Evolutionary conservation across 768 basidiomycete species (phyloP).

Genomic region (Flagelloscypha sp.): DNA sequence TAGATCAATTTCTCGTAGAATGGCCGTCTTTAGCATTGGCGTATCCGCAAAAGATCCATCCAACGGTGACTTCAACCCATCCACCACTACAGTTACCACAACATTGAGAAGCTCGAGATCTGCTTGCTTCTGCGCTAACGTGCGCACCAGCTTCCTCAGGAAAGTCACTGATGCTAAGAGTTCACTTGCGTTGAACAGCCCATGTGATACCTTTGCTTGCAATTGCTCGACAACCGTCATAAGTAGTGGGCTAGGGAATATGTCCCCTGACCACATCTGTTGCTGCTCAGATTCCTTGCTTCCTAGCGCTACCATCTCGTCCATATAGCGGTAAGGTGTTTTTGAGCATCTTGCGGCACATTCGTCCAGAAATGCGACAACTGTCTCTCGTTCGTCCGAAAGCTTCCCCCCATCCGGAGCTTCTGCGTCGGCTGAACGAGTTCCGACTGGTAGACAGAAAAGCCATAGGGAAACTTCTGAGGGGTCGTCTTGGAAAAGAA

Average conservation of each 20-base stretch:
- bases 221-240: slow-evolving; percentile 78
- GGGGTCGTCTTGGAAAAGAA: slow-evolving; percentile 73
- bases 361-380: slow-evolving; percentile 73
- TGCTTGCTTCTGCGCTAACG: slow-evolving; percentile 46
- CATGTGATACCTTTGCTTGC: slow-evolving; percentile 52
- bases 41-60: no score
- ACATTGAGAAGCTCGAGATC: slow-evolving; percentile 36
- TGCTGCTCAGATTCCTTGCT: slow-evolving; percentile 7
- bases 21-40: no score
- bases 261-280: slow-evolving; percentile 16
- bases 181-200: slow-evolving; percentile 50
- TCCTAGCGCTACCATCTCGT: slow-evolving; percentile 43
- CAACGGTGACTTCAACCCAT: no score
- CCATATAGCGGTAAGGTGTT: slow-evolving; percentile 81
- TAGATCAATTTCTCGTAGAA: slow-evolving; percentile 38
- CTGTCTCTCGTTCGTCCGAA: slow-evolving; percentile 45
- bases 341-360: slow-evolving; percentile 76
- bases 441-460: slow-evolving; percentile 43
- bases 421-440: slow-evolving; percentile 25
- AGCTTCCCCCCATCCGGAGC: slow-evolving; percentile 45
- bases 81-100: no score
- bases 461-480: slow-evolving; percentile 75
- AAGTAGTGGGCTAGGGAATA: slow-evolving; percentile 63
- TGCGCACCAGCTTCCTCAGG: slow-evolving; percentile 52
- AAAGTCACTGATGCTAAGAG: slow-evolving; percentile 56